Base-by-base conservation (phyloP, 2,329 filamentous ascomycete species). In the Ophiostoma ips region DNA sequence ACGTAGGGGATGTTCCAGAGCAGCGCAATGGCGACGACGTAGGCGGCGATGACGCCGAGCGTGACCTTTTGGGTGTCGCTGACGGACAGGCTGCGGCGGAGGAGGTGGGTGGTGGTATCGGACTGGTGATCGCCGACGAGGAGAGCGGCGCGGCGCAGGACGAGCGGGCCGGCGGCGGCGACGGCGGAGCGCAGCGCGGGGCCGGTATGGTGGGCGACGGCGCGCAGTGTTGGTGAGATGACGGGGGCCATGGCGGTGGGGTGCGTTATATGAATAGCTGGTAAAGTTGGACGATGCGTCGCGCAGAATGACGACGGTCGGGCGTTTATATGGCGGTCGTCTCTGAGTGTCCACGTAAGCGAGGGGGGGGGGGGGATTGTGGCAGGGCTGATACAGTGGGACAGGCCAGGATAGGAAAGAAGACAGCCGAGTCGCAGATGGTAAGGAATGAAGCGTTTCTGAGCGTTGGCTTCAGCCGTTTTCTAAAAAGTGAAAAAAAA, bases 1-100 rank as follows among this genome's bases (percentile, higher is more conserved):
- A 89, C 66, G 63, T 86, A 87, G 1, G 84, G 84, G 1, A 88
- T 63, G 65, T 88, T 88, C 84, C 84, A 89, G 3, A 89, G 68
- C 38, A 89, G 70, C 5, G 83, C 83, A 56, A 89, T 89, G 44
- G 73, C 72, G 16, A 87, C 83, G 2, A 83, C 73, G 48, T 59
- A 59, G 8, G 43, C 57, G 3, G 50, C 57, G 57, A 88, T 85
- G 37, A 87, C 69, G 9, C 82, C 83, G 24, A 87, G 67, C 0
- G 84, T 87, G 10, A 87, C 73, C 49, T 72, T 71, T 59, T 88
- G 84, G 2, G 83, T 83, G 59, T 79, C 74, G 56, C 78, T 83
- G 38, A 81, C 77, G 24, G 69, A 59, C 11, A 85, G 67, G 48
- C 48, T 41, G 45, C 47, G 13, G 28, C 43, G n/a, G 38, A 15